Percentiles rank a stretch among this genome's conserved stretches.
Conservation (phyloP, 2,329 filamentous ascomycete genomes). For the Bisporella sp. region DNA sequence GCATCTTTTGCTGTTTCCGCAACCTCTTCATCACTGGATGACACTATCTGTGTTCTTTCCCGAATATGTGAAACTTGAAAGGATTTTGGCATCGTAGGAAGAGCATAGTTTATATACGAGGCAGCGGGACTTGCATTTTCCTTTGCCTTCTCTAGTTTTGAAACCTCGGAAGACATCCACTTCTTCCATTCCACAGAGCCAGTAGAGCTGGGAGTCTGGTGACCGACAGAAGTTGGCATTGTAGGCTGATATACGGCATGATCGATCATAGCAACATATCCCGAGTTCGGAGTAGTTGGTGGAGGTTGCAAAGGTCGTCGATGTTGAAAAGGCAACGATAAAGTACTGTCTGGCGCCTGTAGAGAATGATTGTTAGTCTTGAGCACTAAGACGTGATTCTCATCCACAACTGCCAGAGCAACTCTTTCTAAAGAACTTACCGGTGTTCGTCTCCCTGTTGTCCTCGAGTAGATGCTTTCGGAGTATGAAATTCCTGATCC, state of each 20-base stretch:
- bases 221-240: conserved; percentile 14
- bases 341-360: too few relatives aligned
- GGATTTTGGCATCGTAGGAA: conserved; percentile 23
- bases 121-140: conserved; percentile 11
- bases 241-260: conserved; percentile 24
- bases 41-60: conserved; percentile 42
- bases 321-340: too few relatives aligned
- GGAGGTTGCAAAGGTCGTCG: conserved; percentile 6
- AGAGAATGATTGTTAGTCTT: too few relatives aligned
- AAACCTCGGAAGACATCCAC: conserved; percentile 45
- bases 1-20: neutral
- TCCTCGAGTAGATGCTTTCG: conserved; percentile 27
- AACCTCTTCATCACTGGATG: neutral
- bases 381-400: too few relatives aligned
- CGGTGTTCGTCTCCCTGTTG: conserved; percentile 23
- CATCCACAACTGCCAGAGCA: too few relatives aligned
- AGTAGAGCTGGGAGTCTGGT: conserved; percentile 33
- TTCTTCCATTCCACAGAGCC: conserved; percentile 49
- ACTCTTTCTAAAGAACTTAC: conserved; percentile 7
- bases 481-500: conserved; percentile 16
- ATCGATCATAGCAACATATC: conserved; percentile 31
- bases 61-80: conserved; percentile 36
- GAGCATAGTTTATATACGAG: conserved; percentile 18
- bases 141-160: conserved; percentile 35
- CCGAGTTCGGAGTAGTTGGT: conserved; percentile 15